Base-by-base conservation (phyloP, 768 basidiomycete genomes). In the Favolaschia claudopus region DNA sequence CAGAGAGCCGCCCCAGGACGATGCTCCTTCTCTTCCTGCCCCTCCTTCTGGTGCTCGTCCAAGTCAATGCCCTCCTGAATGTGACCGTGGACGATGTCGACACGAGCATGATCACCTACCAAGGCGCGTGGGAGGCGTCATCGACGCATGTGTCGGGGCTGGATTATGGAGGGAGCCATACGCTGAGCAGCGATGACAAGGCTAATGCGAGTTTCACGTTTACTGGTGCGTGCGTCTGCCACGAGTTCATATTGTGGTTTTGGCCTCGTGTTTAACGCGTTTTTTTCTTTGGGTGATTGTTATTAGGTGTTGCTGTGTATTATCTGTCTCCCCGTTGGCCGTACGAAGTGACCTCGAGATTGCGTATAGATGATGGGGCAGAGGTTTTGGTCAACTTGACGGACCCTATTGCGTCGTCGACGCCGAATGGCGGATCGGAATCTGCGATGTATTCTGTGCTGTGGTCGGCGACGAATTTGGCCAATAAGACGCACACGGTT, bases 281-380 rank as follows among this genome's bases (percentile, higher is more conserved):
- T 17, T 20, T 6, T 19, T 14, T 17, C 17, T 27, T 6, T n/a
- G n/a, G n/a, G n/a, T n/a, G n/a, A n/a, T n/a, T n/a, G n/a, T n/a
- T n/a, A n/a, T n/a, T 17, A 62, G 60, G 60, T 6, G 55, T 63
- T 22, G 60, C 60, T 5, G 55, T 62, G 10, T 57, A 62, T 48
- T 62, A 62, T 36, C 50, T 62, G 7, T 34, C 61, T 9, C 50
- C 61, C 8, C 49, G 50, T 5, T 62, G 61, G 61, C 61, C 61
- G 5, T 62, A 62, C 61, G 33, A 25, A 25, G 55, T 62, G 14
- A 52, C 45, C 45, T 52, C 55, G 2, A 48, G 42, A 27, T 25
- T 62, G 12, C 52, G 44, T 34, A 17, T 62, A 7, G 61, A 62
- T 20, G 61, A 46, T 3, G 50, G 22, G 14, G 15, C 39, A 5